A percentile compares a stretch with the other conserved stretches of the same genome.
Conservation (phyloP, 495 filamentous ascomycete species). For the Podospora sp. region DNA sequence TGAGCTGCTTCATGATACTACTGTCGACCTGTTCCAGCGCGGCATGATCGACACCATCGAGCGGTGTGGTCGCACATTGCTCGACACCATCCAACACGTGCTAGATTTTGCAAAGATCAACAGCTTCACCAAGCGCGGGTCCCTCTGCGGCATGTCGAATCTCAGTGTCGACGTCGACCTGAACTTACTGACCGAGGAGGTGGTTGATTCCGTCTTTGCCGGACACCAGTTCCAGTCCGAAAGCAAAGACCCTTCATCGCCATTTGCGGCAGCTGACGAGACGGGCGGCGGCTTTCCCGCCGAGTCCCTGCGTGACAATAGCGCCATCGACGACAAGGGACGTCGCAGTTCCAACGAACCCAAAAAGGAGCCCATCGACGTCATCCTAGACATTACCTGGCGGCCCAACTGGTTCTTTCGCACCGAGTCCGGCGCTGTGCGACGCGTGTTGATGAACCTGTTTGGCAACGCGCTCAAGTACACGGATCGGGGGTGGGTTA, state of each 20-base stretch:
- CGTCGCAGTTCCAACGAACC: slow-evolving; percentile 1
- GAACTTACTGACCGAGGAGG: slow-evolving; percentile 58
- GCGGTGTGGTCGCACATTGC: slow-evolving; percentile 69
- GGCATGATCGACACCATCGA: slow-evolving; percentile 71
- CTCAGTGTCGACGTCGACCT: slow-evolving; percentile 37
- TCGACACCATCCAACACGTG: slow-evolving; percentile 78
- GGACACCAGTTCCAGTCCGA: slow-evolving; percentile 40
- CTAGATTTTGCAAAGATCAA: slow-evolving; percentile 75
- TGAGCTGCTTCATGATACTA: slow-evolving; percentile 65
- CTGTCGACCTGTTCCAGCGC: slow-evolving; percentile 55
- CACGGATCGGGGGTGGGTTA: slow-evolving; percentile 43
- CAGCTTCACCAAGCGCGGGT: slow-evolving; percentile 26
- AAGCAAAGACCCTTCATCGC: no score
- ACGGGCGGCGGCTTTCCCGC: slow-evolving; percentile 22
- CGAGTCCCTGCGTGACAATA: no score
- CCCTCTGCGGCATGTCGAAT: neutral
- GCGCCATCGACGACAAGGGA: no score
- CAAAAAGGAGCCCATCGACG: slow-evolving; percentile 35
- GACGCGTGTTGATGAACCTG: slow-evolving; percentile 77
- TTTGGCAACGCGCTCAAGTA: slow-evolving; percentile 85
- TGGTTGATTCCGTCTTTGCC: slow-evolving; percentile 60
- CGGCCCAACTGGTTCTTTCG: slow-evolving; percentile 61
- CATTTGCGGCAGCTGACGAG: slow-evolving; percentile 20
- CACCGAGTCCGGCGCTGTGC: slow-evolving; percentile 71
- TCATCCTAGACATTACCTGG: slow-evolving; percentile 65